These are phyloP conservation scores for Exophiala lecanii-corni DNA, from an alignment of 2,329 filamentous ascomycete genomes.

Conservation along the genomic window DNA sequence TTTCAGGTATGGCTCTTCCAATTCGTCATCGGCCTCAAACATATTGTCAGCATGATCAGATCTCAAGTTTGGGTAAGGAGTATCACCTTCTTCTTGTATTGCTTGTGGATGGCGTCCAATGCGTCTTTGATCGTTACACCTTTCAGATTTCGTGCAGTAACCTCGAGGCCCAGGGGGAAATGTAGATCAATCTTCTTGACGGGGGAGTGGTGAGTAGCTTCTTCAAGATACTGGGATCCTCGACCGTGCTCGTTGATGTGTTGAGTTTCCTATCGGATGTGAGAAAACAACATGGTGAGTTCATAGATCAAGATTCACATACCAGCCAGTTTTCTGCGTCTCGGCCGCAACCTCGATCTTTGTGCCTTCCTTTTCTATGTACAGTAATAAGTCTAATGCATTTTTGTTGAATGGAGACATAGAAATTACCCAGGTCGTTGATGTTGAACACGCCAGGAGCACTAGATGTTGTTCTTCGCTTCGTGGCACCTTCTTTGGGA, in stretches of 20 bases:
- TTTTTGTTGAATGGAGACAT: too few species aligned
- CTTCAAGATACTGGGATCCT: slow-evolving; percentile 81
- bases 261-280: slow-evolving; percentile 75
- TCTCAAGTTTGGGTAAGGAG: background rate
- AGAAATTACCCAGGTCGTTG: slow-evolving; percentile 79
- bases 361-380: slow-evolving; percentile 65
- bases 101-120: slow-evolving; percentile 90
- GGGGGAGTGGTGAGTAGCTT: slow-evolving; percentile 71
- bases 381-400: too few species aligned
- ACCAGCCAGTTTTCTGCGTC: slow-evolving; percentile 87
- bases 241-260: slow-evolving; percentile 69
- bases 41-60: slow-evolving; percentile 11
- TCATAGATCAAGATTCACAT: slow-evolving; percentile 36
- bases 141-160: slow-evolving; percentile 85
- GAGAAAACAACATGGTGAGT: background rate
- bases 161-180: slow-evolving; percentile 81
- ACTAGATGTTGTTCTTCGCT: slow-evolving; percentile 66
- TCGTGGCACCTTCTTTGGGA: slow-evolving; percentile 48
- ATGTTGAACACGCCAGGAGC: slow-evolving; percentile 74
- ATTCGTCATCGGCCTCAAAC: slow-evolving; percentile 77
- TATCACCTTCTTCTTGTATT: slow-evolving; percentile 90
- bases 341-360: slow-evolving; percentile 71
- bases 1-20: slow-evolving; percentile 79
- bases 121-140: slow-evolving; percentile 98
- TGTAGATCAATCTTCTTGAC: slow-evolving; percentile 93